These are phyloP conservation scores for Lachancea thermotolerans DNA, from an alignment of 805 yeast genomes.

Conservation along the genomic window DNA sequence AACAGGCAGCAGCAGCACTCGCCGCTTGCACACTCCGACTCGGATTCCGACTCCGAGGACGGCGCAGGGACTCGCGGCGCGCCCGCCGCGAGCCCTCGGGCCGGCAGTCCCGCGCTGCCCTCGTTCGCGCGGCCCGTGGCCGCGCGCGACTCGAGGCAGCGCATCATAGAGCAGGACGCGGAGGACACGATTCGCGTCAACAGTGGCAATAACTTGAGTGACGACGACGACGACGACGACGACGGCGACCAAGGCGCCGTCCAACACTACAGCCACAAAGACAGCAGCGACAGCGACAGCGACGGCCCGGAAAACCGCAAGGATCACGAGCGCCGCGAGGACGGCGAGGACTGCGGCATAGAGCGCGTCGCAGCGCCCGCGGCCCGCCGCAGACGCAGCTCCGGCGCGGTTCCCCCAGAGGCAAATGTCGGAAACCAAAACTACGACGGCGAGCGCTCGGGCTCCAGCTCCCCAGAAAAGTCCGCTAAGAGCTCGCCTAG, in stretches of 20 bases:
- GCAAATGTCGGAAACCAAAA: no score
- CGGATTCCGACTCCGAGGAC: slow-evolving; percentile 9
- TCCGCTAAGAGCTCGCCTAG: background rate
- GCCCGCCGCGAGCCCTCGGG: background rate
- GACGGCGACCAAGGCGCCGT: background rate
- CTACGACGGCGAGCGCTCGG: background rate
- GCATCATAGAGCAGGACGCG: slow-evolving; percentile 18
- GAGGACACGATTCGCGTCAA: slow-evolving; percentile 16
- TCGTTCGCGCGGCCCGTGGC: slow-evolving; percentile 7
- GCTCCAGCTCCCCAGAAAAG: background rate
- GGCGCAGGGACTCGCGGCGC: background rate
- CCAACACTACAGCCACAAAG: background rate
- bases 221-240: slow-evolving; percentile 8
- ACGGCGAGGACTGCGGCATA: no score
- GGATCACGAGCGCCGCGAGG: no score
- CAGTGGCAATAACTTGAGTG: slow-evolving; percentile 11
- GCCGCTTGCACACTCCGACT: slow-evolving; percentile 5
- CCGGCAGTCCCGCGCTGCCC: slow-evolving; percentile 7
- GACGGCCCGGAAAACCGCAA: background rate
- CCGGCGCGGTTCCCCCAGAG: no score
- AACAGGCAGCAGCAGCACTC: background rate
- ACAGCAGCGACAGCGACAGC: background rate
- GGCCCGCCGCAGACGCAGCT: no score
- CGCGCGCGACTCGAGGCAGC: slow-evolving; percentile 3
- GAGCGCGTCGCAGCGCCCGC: no score